These are phyloP conservation scores for Boletellus emodensis DNA, from an alignment of 768 basidiomycete genomes.

Conservation along the genomic window DNA sequence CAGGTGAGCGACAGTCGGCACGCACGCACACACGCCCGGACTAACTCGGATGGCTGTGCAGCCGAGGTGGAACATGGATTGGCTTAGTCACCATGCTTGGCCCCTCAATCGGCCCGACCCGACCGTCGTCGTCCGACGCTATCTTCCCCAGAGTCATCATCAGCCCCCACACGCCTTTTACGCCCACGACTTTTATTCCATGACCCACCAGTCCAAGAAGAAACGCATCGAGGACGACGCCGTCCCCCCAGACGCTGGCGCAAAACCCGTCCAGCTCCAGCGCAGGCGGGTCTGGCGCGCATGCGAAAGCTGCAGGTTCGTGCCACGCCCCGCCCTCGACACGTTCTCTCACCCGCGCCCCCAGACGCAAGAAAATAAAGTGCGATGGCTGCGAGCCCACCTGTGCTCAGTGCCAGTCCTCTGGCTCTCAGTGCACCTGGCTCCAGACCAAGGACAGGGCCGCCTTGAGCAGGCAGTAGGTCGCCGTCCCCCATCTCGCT, in stretches of 20 bases:
- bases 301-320: constrained; percentile 84
- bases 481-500: constrained; percentile 10
- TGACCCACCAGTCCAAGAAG: constrained; percentile 67
- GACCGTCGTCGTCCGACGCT: constrained; percentile 31
- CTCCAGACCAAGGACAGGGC: constrained; percentile 89
- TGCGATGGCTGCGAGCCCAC: constrained; percentile 87
- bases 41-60: constrained; percentile 26
- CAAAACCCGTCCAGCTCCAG: constrained; percentile 75
- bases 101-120: constrained; percentile 33
- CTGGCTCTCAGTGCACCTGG: constrained; percentile 81
- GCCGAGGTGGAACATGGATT: constrained; percentile 19
- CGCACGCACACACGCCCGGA: neutral
- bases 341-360: constrained; percentile 16
- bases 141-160: constrained; percentile 28
- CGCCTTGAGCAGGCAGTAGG: constrained; percentile 85
- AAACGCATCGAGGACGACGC: constrained; percentile 63
- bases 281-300: constrained; percentile 82
- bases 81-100: constrained; percentile 33
- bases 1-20: constrained; percentile 18
- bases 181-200: constrained; percentile 45
- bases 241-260: constrained; percentile 47
- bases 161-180: constrained; percentile 22
- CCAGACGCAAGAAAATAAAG: constrained; percentile 88
- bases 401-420: constrained; percentile 74
- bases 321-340: constrained; percentile 22